Evolutionary conservation across 106 monocot genomes (phyloP), one percentile per base, ranked within the genome.

Genomic region (Hemerocallis citrina): DNA sequence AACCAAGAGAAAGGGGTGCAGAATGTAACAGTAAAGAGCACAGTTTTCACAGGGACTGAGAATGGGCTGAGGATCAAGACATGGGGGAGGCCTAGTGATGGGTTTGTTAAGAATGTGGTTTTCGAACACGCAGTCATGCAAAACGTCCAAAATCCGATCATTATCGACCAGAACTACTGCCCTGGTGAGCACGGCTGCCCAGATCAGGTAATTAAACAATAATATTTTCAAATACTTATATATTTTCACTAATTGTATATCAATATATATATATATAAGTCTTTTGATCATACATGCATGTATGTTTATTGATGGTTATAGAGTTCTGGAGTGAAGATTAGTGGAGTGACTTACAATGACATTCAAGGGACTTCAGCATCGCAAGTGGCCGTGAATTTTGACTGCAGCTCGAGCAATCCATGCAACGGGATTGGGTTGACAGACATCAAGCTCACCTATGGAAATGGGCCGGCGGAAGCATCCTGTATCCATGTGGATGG

Each of bases 81-180:
- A n/a, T n/a, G n/a, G n/a, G 72, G 40, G 31, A 64, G 63, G 36
- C 71, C 71, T 12, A 77, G 63, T 32, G 19, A 11, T 14, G 71
- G 58, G n/a, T 71, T 61, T 24, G 72, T 72, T 0, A 35, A 24
- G 0, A 52, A 44, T 0, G 71, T 71, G 1, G 48, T 22, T 3
- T 71, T 71, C 35, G 32, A 66, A 22, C 43, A 66, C 22, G 64
- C 37, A 0, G 16, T 54, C 9, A 66, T 77, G 71, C 37, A 52
- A 16, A 61, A 71, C 35, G 71, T 70, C n/a, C 32, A n/a, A n/a
- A n/a, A n/a, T n/a, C n/a, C n/a, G n/a, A n/a, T n/a, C n/a, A n/a
- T n/a, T n/a, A n/a, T n/a, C 16, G 59, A 70, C 23, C 76, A 76
- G 32, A 76, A 76, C 52, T 76, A 76, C 70, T 76, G 76, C 38